Conservation (phyloP, 345 rosid species). For the Camelina neglecta region DNA sequence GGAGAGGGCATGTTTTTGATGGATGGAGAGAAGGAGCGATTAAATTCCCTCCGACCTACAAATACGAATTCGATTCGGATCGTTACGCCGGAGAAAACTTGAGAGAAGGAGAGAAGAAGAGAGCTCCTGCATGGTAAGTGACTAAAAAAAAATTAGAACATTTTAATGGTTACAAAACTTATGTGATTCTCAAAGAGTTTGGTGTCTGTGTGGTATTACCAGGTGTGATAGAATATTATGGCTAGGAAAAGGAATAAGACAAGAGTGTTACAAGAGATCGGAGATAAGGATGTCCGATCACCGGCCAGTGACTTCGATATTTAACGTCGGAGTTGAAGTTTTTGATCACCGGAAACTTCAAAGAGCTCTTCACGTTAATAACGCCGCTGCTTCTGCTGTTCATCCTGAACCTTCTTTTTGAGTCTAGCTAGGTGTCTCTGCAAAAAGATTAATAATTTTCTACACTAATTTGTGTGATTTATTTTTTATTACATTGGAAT, state of each 20-base stretch:
- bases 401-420: constrained; percentile 70
- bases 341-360: constrained; percentile 76
- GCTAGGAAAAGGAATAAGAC: constrained; percentile 83
- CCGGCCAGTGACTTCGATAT: constrained; percentile 87
- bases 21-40: constrained; percentile 95
- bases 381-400: constrained; percentile 76
- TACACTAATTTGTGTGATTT: constrained; percentile 23
- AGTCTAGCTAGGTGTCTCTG: constrained; percentile 30
- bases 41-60: constrained; percentile 92
- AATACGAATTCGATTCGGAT: constrained; percentile 84
- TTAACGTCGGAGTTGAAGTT: constrained; percentile 81
- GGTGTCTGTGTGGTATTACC: constrained; percentile 11
- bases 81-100: constrained; percentile 82
- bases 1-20: constrained; percentile 75
- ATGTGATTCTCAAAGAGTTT: constrained; percentile 1
- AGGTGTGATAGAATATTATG: constrained; percentile 99
- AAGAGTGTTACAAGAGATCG: constrained; percentile 70
- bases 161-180: constrained; percentile 6
- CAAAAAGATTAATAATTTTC: constrained; percentile 7
- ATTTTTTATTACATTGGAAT: constrained; percentile 11
- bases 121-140: constrained; percentile 97
- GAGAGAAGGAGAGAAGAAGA: constrained; percentile 85
- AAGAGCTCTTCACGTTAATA: constrained; percentile 71
- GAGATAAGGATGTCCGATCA: constrained; percentile 82
- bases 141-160: not conserved